These are phyloP conservation scores for Coemansia sp. DNA, from an alignment of 192 early-diverging fungal species.

Conservation along the genomic window DNA sequence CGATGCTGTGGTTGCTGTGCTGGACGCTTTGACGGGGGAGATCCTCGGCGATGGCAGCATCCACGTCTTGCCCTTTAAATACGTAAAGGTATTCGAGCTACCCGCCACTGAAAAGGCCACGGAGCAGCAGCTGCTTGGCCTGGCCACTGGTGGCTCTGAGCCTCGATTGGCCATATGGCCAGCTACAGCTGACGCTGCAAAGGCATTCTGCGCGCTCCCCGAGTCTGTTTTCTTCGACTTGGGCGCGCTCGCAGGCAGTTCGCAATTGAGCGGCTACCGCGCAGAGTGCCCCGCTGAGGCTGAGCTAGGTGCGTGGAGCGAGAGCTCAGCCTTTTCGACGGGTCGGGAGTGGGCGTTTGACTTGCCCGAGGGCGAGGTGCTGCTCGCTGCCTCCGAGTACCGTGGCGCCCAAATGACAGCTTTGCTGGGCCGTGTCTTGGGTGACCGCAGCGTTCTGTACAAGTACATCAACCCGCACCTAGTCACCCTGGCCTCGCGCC, in stretches of 20 bases:
- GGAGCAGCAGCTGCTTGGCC: slow-evolving; percentile 39
- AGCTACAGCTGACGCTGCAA: slow-evolving; percentile 54
- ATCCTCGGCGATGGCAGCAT: background rate
- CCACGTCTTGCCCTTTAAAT: slow-evolving; percentile 34
- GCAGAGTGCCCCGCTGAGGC: slow-evolving; percentile 55
- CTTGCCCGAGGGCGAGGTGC: slow-evolving; percentile 62
- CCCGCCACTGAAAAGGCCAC: slow-evolving; percentile 56
- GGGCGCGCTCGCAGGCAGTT: slow-evolving; percentile 55
- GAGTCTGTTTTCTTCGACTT: slow-evolving; percentile 72
- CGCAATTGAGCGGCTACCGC: slow-evolving; percentile 60
- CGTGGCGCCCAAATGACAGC: slow-evolving; percentile 67
- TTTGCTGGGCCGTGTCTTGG: slow-evolving; percentile 90
- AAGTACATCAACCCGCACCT: slow-evolving; percentile 98
- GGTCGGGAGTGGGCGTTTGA: slow-evolving; percentile 56
- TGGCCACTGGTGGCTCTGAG: slow-evolving; percentile 16
- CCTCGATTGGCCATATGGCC: slow-evolving; percentile 66
- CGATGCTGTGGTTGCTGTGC: slow-evolving; percentile 29
- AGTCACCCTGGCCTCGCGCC: slow-evolving; percentile 70
- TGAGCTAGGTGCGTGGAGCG: slow-evolving; percentile 16
- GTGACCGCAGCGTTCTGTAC: slow-evolving; percentile 95
- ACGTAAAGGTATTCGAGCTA: slow-evolving; percentile 60
- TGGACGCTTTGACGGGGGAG: slow-evolving; percentile 44
- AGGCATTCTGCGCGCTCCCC: slow-evolving; percentile 60
- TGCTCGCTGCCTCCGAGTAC: slow-evolving; percentile 49
- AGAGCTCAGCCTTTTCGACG: slow-evolving; percentile 10